Evolutionary conservation across 1,139 yeast genomes (phyloP).

Genomic region (Diutina sp.): DNA sequence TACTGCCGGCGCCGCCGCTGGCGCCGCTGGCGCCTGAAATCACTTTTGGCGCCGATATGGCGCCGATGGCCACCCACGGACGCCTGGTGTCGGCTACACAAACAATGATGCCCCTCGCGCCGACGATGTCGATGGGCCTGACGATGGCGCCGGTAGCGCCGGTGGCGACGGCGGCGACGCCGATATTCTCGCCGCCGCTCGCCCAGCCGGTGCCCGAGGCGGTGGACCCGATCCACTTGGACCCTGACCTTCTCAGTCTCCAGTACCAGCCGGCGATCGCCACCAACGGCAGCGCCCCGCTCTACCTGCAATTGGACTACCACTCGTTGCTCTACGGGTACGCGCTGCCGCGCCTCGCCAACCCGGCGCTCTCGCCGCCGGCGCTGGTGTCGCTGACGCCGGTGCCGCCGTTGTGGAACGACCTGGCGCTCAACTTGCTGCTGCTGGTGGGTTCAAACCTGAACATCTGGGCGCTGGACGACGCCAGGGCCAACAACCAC

Average conservation of each 20-base stretch:
- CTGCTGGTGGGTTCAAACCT: neutral
- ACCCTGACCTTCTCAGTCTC: neutral
- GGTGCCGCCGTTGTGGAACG: slow-evolving; percentile 1
- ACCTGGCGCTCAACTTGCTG: neutral
- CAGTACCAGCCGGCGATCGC: neutral
- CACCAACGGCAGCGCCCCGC: neutral
- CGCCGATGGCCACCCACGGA: neutral
- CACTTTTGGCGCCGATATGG: neutral
- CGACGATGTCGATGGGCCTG: neutral
- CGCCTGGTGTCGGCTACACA: neutral
- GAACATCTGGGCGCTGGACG: slow-evolving; percentile 2
- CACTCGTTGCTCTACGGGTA: neutral
- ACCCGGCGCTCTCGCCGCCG: neutral
- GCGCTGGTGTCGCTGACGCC: slow-evolving; percentile 1
- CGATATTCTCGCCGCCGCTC: neutral
- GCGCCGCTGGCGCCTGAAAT: neutral
- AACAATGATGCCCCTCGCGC: neutral
- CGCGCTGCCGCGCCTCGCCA: neutral
- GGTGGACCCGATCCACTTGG: neutral
- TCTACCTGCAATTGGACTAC: neutral
- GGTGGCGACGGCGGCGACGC: neutral
- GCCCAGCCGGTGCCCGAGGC: neutral
- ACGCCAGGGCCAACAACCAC: neutral
- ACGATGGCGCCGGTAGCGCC: neutral
- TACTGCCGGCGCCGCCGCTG: neutral